Conservation (phyloP, 352 stramenopile genomes). For the Globisporangium barbulae region DNA sequence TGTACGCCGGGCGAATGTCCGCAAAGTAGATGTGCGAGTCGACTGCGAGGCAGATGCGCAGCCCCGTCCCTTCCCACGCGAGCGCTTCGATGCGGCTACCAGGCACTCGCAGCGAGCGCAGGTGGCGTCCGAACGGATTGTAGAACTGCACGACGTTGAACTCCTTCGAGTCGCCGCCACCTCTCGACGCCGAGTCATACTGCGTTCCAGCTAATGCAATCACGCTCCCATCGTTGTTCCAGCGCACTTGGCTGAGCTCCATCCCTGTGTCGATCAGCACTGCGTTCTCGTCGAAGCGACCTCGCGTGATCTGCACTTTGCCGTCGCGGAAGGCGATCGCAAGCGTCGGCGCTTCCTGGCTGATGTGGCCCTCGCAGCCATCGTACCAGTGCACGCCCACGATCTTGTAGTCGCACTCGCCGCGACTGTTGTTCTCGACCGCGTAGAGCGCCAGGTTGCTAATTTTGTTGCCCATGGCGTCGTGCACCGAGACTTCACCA, state of each 20-base stretch:
- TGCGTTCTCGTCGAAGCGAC: constrained; percentile 79
- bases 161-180: constrained; percentile 44
- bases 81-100: constrained; percentile 84
- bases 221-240: constrained; percentile 92
- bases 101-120: constrained; percentile 88
- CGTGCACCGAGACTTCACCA: constrained; percentile 82
- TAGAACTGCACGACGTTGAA: constrained; percentile 93
- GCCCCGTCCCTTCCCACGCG: constrained; percentile 89
- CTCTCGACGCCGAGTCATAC: constrained; percentile 25
- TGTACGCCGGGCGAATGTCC: constrained; percentile 92
- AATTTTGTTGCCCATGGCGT: constrained; percentile 85
- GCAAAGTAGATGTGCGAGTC: constrained; percentile 96
- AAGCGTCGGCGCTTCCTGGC: constrained; percentile 85
- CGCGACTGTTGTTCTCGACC: constrained; percentile 40
- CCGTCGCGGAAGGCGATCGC: constrained; percentile 91
- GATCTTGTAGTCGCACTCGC: constrained; percentile 69
- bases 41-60: constrained; percentile 91
- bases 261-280: constrained; percentile 92
- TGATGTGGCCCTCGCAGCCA: constrained; percentile 85
- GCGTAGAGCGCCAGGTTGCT: constrained; percentile 76
- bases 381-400: constrained; percentile 85
- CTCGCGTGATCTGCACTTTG: constrained; percentile 89
- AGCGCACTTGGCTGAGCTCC: constrained; percentile 75
- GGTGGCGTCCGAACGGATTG: constrained; percentile 77
- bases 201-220: constrained; percentile 83